Percentiles rank a stretch among this genome's conserved stretches.
These are phyloP conservation scores for Aspergillus kassunensis DNA, from an alignment of 495 filamentous ascomycete species.

Conservation along the genomic window DNA sequence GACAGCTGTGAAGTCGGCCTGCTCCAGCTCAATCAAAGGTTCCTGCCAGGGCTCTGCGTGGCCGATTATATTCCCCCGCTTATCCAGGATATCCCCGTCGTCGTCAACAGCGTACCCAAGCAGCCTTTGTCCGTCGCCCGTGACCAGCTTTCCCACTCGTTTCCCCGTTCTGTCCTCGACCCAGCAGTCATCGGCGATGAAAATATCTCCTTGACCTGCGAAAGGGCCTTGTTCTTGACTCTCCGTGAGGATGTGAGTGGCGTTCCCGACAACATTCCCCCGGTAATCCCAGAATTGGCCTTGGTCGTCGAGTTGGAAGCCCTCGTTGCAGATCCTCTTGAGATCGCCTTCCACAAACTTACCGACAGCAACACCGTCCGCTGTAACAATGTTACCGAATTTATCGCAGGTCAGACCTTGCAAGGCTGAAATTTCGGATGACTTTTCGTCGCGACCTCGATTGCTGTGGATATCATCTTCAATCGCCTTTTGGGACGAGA, in stretches of 20 bases:
- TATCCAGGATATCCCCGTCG: slow-evolving; percentile 81
- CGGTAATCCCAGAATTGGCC: slow-evolving; percentile 51
- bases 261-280: slow-evolving; percentile 49
- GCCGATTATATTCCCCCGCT: slow-evolving; percentile 73
- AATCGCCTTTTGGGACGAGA: slow-evolving; percentile 25
- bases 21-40: slow-evolving; percentile 42
- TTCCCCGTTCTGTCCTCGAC: slow-evolving; percentile 62
- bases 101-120: slow-evolving; percentile 73
- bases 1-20: slow-evolving; percentile 58
- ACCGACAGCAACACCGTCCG: slow-evolving; percentile 44
- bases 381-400: slow-evolving; percentile 45
- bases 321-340: slow-evolving; percentile 42
- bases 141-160: slow-evolving; percentile 66
- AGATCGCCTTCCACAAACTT: slow-evolving; percentile 49
- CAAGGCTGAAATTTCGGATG: slow-evolving; percentile 49
- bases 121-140: slow-evolving; percentile 71
- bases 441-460: not conserved
- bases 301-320: slow-evolving; percentile 46
- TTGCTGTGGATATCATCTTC: not conserved
- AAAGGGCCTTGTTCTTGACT: slow-evolving; percentile 47
- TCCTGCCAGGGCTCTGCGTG: slow-evolving; percentile 67
- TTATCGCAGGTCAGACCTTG: slow-evolving; percentile 52
- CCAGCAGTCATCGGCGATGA: slow-evolving; percentile 43
- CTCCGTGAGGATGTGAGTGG: slow-evolving; percentile 47
- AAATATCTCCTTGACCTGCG: slow-evolving; percentile 51